These are phyloP conservation scores for Solidago caesia DNA, from an alignment of 129 eudicot genomes.

Conservation along the genomic window DNA sequence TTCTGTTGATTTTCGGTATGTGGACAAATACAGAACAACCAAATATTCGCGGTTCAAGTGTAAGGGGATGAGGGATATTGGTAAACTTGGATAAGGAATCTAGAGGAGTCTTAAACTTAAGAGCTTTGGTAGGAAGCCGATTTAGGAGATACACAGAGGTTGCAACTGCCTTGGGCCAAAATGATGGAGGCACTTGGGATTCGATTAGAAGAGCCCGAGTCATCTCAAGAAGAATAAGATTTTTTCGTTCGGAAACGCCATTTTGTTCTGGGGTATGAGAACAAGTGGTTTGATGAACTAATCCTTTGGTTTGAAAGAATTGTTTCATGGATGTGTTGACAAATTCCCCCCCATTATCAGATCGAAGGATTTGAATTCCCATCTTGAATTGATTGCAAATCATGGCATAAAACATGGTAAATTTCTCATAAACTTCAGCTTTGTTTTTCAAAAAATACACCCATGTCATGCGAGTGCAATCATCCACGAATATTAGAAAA, in stretches of 20 bases:
- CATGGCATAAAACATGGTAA: neutral
- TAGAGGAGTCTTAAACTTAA: neutral
- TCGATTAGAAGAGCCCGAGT: too few relatives aligned
- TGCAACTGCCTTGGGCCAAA: neutral
- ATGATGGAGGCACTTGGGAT: neutral
- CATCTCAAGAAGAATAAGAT: too few relatives aligned
- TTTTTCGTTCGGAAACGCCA: too few relatives aligned
- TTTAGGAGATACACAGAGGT: too few relatives aligned
- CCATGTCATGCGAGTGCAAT: conserved; percentile 16
- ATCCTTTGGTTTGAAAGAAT: too few relatives aligned
- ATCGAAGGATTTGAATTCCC: too few relatives aligned
- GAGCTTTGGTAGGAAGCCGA: neutral
- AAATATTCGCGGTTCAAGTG: neutral
- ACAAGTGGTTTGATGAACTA: too few relatives aligned
- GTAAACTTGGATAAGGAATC: neutral
- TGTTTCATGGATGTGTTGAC: too few relatives aligned
- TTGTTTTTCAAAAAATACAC: conserved; percentile 8
- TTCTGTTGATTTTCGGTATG: neutral
- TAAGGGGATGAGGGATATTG: neutral
- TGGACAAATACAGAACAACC: conserved; percentile 10
- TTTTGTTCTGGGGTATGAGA: too few relatives aligned
- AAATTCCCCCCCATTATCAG: too few relatives aligned
- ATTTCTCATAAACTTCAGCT: neutral
- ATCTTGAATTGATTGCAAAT: neutral
- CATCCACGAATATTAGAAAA: conserved; percentile 6